Base-by-base conservation (phyloP, 1,139 yeast species). In the Pichia sp. region DNA sequence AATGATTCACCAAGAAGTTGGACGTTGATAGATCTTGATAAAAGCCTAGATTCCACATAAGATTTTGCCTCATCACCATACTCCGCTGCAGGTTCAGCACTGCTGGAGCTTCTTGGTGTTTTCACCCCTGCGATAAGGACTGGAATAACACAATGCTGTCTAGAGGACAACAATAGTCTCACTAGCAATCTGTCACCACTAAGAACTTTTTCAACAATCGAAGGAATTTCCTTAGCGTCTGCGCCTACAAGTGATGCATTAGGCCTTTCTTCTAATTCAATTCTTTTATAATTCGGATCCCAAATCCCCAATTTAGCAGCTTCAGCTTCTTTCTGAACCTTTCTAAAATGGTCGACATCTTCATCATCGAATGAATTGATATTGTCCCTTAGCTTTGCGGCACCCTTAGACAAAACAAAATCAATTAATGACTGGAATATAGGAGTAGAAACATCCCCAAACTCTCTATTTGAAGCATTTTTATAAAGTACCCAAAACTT, bases 151-250 rank as follows among this genome's bases (percentile, higher is more conserved):
- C 75, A 73, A 52, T 81, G 83, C 53, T 70, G 72, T 29, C 64
- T 64, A 50, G 73, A 71, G 54, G 76, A 67, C 50, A 77, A 66
- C 57, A 85, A 61, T 52, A 87, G 66, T 57, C 95, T 75, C 45
- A 81, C 79, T 53, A 85, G 72, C 42, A 87, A 69, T 54, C 96
- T 74, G 69, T 90, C 96, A 51, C 96, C 96, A 61, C 85, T 75
- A 56, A 88, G 77, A 26, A 86, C 95, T 63, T 80, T 82, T 69
- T 89, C 96, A 36, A 89, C 84, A 57, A 89, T 78, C 26, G 86
- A 76, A 16, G 77, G 73, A 58, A 82, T 70, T 40, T 85, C 81
- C 31, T 69, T 57, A 34, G 69, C 70, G 54, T 68, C 70, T 6
- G 83, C 75, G 53, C 67, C 68, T 19, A 68, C 65, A 54, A 75